Base-by-base conservation (phyloP, 805 yeast genomes). In the Huiozyma sinensis region DNA sequence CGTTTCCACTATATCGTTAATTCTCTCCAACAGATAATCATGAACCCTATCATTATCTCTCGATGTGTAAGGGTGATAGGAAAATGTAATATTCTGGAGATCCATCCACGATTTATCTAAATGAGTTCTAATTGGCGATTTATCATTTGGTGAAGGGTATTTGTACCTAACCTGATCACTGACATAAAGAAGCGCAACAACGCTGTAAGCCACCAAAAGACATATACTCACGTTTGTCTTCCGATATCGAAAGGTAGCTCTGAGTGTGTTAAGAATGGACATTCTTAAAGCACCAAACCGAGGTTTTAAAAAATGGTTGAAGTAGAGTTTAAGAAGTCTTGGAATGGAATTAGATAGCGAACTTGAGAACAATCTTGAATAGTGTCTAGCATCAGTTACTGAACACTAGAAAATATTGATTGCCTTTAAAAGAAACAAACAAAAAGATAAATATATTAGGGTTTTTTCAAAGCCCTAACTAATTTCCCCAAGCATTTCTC, bases 61-160 rank as follows among this genome's bases (percentile, higher is more conserved):
- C 0, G 95, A 81, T 27, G 78, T 76, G 61, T 83, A 89, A 0
- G 96, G 87, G 63, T 89, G 97, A 43, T 77, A 79, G 28, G 70
- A 58, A 31, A 64, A 54, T 0, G 92, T 82, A 8, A 89, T 79
- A 4, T 64, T 58, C 58, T 87, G 94, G 40, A 89, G 67, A 54
- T 81, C 84, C 2, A 63, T 48, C 96, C 96, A 89, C 3, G 83
- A 60, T 11, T 47, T 45, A 11, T 60, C 59, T 11, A 63, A 46
- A 28, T 58, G 53, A 6, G 55, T 50, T 35, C 64, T 66, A 0
- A 72, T 68, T 33, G 69, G 67, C 3, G 72, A 74, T 42, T 69
- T 72, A 10, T 45, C 33, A 7, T 24, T 36, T 9, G 69, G 47
- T 55, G 47, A 27, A 11, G 41, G 31, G 29, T 42, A 30, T 41